Conservation (phyloP, 768 basidiomycete species). For the Tricholoma sp. region DNA sequence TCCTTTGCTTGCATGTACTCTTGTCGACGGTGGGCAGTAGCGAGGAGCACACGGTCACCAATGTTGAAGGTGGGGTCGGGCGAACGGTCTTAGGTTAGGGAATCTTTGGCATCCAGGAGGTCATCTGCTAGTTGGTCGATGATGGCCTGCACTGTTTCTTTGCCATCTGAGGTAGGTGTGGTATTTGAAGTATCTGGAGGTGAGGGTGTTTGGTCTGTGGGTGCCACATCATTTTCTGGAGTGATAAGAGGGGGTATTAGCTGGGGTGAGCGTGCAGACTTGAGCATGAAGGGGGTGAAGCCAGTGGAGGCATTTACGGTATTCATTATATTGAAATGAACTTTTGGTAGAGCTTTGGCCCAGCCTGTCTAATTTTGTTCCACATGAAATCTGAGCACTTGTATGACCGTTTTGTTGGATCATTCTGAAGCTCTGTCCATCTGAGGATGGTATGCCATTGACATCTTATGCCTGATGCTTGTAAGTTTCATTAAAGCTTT, state of each 20-base stretch:
- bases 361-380: conserved; percentile 21
- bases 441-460: conserved; percentile 25
- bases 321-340: conserved; percentile 25
- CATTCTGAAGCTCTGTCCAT: conserved; percentile 25
- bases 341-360: conserved; percentile 22
- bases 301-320: not conserved
- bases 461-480: conserved; percentile 11
- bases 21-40: too few relatives aligned
- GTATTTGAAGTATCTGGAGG: too few relatives aligned
- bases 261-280: conserved; percentile 6
- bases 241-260: conserved; percentile 12
- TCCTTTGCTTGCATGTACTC: too few relatives aligned
- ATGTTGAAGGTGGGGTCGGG: not conserved
- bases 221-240: not conserved
- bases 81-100: not conserved
- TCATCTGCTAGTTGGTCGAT: too few relatives aligned
- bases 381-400: conserved; percentile 16
- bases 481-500: not conserved
- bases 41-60: too few relatives aligned
- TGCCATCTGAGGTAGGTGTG: too few relatives aligned
- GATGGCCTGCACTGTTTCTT: too few relatives aligned
- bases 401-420: conserved; percentile 22
- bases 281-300: conserved; percentile 4
- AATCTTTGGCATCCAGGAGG: too few relatives aligned
- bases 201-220: too few relatives aligned